A percentile compares a stretch with the other conserved stretches of the same genome.
These are phyloP conservation scores for Hygrophoropsis aurantiaca DNA, from an alignment of 768 basidiomycete genomes.

Conservation along the genomic window DNA sequence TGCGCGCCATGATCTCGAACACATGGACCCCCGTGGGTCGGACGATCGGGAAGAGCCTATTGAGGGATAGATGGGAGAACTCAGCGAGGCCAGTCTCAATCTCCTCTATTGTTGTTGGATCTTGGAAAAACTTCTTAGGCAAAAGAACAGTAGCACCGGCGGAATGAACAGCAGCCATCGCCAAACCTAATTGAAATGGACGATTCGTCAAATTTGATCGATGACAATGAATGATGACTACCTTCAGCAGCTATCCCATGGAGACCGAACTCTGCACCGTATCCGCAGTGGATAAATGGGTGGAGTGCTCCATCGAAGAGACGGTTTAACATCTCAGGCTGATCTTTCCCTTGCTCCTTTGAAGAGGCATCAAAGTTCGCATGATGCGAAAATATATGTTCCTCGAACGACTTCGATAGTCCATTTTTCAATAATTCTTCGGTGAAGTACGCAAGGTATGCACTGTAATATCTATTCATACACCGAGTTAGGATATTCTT, in stretches of 20 bases:
- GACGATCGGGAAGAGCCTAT: constrained; percentile 1
- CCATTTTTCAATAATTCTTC: constrained; percentile 42
- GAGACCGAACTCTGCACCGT: constrained; percentile 61
- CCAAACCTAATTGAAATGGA: constrained; percentile 43
- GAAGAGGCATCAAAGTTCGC: constrained; percentile 39
- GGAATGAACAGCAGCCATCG: constrained; percentile 50
- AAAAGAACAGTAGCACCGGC: constrained; percentile 25
- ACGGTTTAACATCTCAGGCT: constrained; percentile 56
- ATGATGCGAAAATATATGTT: constrained; percentile 52
- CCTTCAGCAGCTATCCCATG: constrained; percentile 66
- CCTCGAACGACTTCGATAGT: constrained; percentile 45
- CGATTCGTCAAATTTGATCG: neutral
- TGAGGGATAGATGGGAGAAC: neutral
- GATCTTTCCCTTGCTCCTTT: constrained; percentile 19
- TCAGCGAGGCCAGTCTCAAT: neutral
- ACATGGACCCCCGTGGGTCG: constrained; percentile 30
- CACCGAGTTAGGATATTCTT: neutral
- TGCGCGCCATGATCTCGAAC: constrained; percentile 46
- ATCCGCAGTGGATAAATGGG: constrained; percentile 63
- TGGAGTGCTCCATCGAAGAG: constrained; percentile 59
- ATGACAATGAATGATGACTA: constrained; percentile 24
- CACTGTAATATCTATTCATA: constrained; percentile 50
- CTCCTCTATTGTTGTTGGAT: neutral
- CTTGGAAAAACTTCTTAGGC: constrained; percentile 3
- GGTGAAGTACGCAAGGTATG: constrained; percentile 59